Evolutionary conservation across 176 grass and related monocot species (phyloP).

Genomic region (Ensete ventricosum): DNA sequence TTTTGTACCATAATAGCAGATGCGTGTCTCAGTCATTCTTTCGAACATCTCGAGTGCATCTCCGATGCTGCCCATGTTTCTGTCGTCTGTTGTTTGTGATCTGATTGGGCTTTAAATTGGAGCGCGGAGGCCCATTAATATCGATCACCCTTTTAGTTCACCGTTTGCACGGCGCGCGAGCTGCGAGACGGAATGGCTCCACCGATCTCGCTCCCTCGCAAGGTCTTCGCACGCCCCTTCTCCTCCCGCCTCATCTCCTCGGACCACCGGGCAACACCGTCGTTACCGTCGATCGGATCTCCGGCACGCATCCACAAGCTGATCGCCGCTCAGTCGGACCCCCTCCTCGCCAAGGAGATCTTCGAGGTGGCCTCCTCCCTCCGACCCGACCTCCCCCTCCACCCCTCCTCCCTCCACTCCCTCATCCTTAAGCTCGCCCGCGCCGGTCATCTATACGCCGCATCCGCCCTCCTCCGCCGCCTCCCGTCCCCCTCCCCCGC

Average conservation of each 20-base stretch:
- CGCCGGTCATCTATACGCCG: conserved; percentile 8
- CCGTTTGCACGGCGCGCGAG: too few relatives aligned
- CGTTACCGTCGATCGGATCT: conserved; percentile 30
- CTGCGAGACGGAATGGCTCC: too few relatives aligned
- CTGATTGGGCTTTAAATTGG: too few relatives aligned
- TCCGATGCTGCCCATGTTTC: too few relatives aligned
- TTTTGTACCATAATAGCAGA: too few relatives aligned
- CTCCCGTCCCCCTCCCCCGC: conserved; percentile 46
- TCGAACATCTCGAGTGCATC: too few relatives aligned
- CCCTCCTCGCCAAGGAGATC: conserved; percentile 67
- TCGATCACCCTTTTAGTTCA: too few relatives aligned
- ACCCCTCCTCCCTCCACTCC: conserved; percentile 37
- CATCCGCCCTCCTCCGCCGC: conserved; percentile 33
- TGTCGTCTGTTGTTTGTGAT: too few relatives aligned
- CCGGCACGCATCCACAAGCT: conserved; percentile 74
- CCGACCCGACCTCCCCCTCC: conserved; percentile 32
- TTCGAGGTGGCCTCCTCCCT: conserved; percentile 38
- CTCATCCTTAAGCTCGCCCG: conserved; percentile 35
- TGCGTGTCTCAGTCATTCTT: too few relatives aligned
- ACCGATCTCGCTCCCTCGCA: not conserved
- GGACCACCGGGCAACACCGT: not conserved
- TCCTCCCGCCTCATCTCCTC: not conserved
- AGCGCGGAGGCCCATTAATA: too few relatives aligned
- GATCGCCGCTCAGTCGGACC: conserved; percentile 44
- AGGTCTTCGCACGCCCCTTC: not conserved